Base-by-base conservation (phyloP, 805 yeast species). In the Maudiozyma serrabonitensis region DNA sequence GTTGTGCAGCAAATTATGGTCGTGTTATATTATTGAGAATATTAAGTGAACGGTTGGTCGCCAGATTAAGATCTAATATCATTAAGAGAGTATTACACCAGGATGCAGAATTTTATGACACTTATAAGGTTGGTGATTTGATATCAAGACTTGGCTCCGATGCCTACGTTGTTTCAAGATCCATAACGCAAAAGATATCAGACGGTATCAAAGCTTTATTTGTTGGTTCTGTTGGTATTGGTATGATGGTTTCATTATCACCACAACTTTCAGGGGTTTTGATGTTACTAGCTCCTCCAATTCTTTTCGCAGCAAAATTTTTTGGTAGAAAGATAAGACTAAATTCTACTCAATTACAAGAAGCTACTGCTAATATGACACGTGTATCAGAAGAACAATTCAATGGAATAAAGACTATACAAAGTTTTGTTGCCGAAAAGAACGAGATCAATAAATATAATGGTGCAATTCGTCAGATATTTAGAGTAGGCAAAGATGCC, bases 321-420 rank as follows among this genome's bases (percentile, higher is more conserved):
- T 91, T 88, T 64, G 98, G 99, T 51, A 78, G 85, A 47, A 74
- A 80, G 55, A 86, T 93, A 44, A 82, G 95, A 53, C 69, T 70
- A 37, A 78, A 90, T 28, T 84, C 96, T 0, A 79, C 83, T 54
- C 75, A 75, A 32, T 81, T 90, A 48, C 99, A 93, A 67, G 86
- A 84, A 52, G 88, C 89, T 42, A 74, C 95, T 34, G 99, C 98
- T 39, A 75, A 76, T 26, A 71, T 93, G 60, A 88, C 98, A 0
- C 87, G 86, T 61, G 95, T 88, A 7, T 81, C 95, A 13, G 99
- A 91, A 64, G 99, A 91, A 60, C 91, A 95, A 57, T 76, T 91
- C 52, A 82, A 81, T 60, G 95, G 95, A 32, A 77, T 89, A 38
- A 82, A 80, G 58, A 91, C 98, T 0, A 88, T 95, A 46, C 98